These are phyloP conservation scores for Opeltia flavorubescens DNA, from an alignment of 495 filamentous ascomycete genomes.

Conservation along the genomic window DNA sequence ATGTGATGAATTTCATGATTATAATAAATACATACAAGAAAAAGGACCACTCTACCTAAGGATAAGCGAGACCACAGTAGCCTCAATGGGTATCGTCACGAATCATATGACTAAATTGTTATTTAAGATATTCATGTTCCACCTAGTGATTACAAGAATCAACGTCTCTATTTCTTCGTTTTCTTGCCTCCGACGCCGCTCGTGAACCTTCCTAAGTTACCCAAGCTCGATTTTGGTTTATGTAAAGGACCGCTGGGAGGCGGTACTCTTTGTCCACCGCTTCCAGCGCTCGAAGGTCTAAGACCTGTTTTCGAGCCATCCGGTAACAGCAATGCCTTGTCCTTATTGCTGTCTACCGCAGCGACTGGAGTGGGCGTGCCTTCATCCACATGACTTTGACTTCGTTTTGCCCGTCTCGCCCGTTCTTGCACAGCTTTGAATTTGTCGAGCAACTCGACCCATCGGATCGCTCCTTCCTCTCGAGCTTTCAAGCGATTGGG, in stretches of 20 bases:
- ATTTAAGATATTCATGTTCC: not conserved
- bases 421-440: slow-evolving; percentile 82
- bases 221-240: slow-evolving; percentile 49
- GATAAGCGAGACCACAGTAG: no score
- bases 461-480: slow-evolving; percentile 73
- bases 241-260: slow-evolving; percentile 28
- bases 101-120: no score
- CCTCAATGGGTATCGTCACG: no score
- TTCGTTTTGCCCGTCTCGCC: slow-evolving; percentile 40
- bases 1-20: no score
- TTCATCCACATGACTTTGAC: slow-evolving; percentile 14
- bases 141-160: not conserved
- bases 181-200: slow-evolving; percentile 50
- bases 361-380: slow-evolving; percentile 13
- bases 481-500: slow-evolving; percentile 70
- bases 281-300: slow-evolving; percentile 21
- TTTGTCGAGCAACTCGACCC: slow-evolving; percentile 92
- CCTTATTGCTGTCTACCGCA: slow-evolving; percentile 26
- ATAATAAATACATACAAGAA: no score
- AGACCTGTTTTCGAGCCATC: slow-evolving; percentile 24
- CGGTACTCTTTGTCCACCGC: slow-evolving; percentile 28
- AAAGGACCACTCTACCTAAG: no score
- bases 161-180: slow-evolving; percentile 25
- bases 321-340: slow-evolving; percentile 26
- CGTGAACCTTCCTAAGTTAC: slow-evolving; percentile 54